Percentiles rank a stretch among this genome's conserved stretches.
phyloP scores from a whole-genome alignment of 495 filamentous ascomycete genomes.

The Hyaloscypha variabilis region DNA sequence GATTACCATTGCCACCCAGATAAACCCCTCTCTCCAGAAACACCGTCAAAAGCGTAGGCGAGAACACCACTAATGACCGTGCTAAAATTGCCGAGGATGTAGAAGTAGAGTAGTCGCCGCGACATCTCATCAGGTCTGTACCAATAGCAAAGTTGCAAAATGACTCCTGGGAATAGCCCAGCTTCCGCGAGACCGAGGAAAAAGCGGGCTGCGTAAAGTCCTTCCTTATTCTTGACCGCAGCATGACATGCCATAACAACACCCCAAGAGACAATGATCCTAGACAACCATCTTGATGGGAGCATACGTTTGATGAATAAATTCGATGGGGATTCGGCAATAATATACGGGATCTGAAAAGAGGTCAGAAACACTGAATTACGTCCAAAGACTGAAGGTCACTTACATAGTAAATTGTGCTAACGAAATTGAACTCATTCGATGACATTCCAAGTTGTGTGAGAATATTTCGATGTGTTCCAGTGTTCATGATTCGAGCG shows the following conservation, averaged over 20 bases:
- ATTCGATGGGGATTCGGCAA: slow-evolving; percentile 64
- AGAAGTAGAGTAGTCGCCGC: slow-evolving; percentile 58
- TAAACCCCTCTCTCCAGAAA: slow-evolving; percentile 35
- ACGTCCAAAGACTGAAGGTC: slow-evolving; percentile 46
- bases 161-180: slow-evolving; percentile 72
- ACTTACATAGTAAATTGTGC: slow-evolving; percentile 54
- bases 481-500: slow-evolving; percentile 67
- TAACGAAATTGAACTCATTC: slow-evolving; percentile 14
- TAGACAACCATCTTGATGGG: slow-evolving; percentile 14
- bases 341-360: slow-evolving; percentile 65
- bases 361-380: slow-evolving; percentile 29
- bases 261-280: slow-evolving; percentile 30
- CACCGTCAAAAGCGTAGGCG: slow-evolving; percentile 54
- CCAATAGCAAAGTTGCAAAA: slow-evolving; percentile 76
- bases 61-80: slow-evolving; percentile 39
- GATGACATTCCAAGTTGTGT: slow-evolving; percentile 57
- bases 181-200: slow-evolving; percentile 71
- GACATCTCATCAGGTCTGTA: slow-evolving; percentile 58
- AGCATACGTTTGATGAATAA: slow-evolving; percentile 35
- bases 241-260: slow-evolving; percentile 67
- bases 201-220: slow-evolving; percentile 61
- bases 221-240: slow-evolving; percentile 60
- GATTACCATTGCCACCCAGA: slow-evolving; percentile 55
- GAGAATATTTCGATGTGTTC: slow-evolving; percentile 60
- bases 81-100: slow-evolving; percentile 50